Evolutionary conservation across 2,329 filamentous ascomycete species (phyloP).

Genomic region (Ophiostoma australiae): DNA sequence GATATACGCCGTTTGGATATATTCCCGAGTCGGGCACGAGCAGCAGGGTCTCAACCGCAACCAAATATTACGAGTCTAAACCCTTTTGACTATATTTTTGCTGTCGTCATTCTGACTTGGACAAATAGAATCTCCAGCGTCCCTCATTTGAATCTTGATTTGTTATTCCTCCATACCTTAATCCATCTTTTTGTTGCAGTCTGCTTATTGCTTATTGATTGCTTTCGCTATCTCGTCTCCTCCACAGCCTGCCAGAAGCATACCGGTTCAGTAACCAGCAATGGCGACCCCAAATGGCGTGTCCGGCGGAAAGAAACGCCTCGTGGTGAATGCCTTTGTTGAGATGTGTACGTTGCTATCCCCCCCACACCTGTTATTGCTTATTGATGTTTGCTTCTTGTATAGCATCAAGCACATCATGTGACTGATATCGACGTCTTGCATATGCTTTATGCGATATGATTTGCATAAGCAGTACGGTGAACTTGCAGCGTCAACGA

Average conservation of each 20-base stretch:
- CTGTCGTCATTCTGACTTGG: background rate
- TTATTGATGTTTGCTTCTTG: background rate
- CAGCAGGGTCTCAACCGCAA: background rate
- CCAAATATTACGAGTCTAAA: background rate
- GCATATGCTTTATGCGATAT: background rate
- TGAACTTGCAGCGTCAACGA: background rate
- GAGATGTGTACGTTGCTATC: constrained; percentile 9
- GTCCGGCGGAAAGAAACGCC: constrained; percentile 15
- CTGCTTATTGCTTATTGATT: background rate
- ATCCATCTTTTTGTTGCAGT: background rate
- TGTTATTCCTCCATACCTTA: background rate
- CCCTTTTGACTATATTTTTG: background rate
- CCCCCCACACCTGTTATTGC: background rate
- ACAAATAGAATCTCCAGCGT: background rate
- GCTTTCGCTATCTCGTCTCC: background rate
- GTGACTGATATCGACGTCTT: background rate
- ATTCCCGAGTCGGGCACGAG: background rate
- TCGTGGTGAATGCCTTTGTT: constrained; percentile 16
- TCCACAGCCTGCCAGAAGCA: background rate
- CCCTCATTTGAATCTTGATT: constrained; percentile 7
- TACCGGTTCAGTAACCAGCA: background rate
- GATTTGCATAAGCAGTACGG: background rate
- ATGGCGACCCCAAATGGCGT: constrained; percentile 11
- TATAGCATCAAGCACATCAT: background rate
- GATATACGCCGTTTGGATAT: background rate